Evolutionary conservation across 1,139 yeast genomes (phyloP).

Genomic region (Debaryomyces udenii): DNA sequence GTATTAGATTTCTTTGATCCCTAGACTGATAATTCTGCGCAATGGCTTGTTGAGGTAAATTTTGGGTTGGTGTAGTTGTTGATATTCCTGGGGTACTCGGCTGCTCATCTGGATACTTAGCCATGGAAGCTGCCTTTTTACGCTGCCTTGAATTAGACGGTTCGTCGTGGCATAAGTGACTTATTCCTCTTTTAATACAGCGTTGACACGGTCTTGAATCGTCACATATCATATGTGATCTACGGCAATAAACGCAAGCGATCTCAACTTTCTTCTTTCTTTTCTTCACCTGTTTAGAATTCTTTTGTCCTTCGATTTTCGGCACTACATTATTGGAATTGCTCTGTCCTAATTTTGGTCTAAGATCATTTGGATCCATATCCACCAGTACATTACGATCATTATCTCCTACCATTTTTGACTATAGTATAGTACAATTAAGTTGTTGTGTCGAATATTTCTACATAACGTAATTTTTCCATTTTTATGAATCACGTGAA

Average conservation of each 20-base stretch:
- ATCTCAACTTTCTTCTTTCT: slow-evolving; percentile 60
- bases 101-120: slow-evolving; percentile 9
- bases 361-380: no score
- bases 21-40: slow-evolving; percentile 3
- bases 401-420: slow-evolving; percentile 7
- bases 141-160: slow-evolving; percentile 51
- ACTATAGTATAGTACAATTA: neutral
- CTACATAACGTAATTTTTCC: neutral
- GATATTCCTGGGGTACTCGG: neutral
- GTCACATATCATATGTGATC: slow-evolving; percentile 96
- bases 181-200: slow-evolving; percentile 85
- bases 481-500: neutral
- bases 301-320: slow-evolving; percentile 9
- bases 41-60: slow-evolving; percentile 8
- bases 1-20: slow-evolving; percentile 7
- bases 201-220: slow-evolving; percentile 83
- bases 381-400: neutral
- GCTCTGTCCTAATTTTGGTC: no score
- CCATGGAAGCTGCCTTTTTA: slow-evolving; percentile 40
- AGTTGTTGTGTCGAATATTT: no score
- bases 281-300: slow-evolving; percentile 23
- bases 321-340: neutral
- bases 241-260: slow-evolving; percentile 90
- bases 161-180: slow-evolving; percentile 87
- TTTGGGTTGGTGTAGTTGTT: slow-evolving; percentile 1